phyloP scores from a whole-genome alignment of 1,139 yeast species.

The Saccharomycopsis hybrid region DNA sequence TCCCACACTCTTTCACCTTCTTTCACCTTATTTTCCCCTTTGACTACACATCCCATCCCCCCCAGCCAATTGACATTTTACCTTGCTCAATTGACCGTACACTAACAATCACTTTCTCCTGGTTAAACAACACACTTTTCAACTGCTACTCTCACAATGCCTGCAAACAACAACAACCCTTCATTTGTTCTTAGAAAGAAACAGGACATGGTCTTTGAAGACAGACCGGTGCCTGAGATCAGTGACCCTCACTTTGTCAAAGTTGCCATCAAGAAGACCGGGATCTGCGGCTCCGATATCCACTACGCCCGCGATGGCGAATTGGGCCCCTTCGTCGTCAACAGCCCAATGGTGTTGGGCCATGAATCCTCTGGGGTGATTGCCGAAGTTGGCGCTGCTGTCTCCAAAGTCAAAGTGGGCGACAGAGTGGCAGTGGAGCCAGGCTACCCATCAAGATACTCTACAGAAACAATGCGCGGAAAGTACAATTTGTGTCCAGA shows the following conservation, averaged over 20 bases:
- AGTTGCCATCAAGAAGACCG: slow-evolving; percentile 63
- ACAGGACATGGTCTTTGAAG: slow-evolving; percentile 59
- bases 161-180: slow-evolving; percentile 37
- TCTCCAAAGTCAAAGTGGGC: slow-evolving; percentile 48
- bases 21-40: too few species aligned
- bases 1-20: too few species aligned
- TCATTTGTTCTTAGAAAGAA: slow-evolving; percentile 63
- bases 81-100: too few species aligned
- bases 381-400: slow-evolving; percentile 57
- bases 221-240: slow-evolving; percentile 58
- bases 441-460: slow-evolving; percentile 69
- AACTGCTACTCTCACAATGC: too few species aligned
- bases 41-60: too few species aligned
- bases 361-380: slow-evolving; percentile 75
- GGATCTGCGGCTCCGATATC: slow-evolving; percentile 85
- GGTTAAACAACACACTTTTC: too few species aligned
- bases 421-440: slow-evolving; percentile 83
- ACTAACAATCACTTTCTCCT: too few species aligned
- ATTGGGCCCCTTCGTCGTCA: slow-evolving; percentile 65
- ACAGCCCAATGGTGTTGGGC: slow-evolving; percentile 64
- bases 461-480: slow-evolving; percentile 70
- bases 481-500: slow-evolving; percentile 74
- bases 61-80: too few species aligned
- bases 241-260: slow-evolving; percentile 62
- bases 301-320: slow-evolving; percentile 77